Conservation (phyloP, 106 monocot species). For the Platanthera zijinensis region DNA sequence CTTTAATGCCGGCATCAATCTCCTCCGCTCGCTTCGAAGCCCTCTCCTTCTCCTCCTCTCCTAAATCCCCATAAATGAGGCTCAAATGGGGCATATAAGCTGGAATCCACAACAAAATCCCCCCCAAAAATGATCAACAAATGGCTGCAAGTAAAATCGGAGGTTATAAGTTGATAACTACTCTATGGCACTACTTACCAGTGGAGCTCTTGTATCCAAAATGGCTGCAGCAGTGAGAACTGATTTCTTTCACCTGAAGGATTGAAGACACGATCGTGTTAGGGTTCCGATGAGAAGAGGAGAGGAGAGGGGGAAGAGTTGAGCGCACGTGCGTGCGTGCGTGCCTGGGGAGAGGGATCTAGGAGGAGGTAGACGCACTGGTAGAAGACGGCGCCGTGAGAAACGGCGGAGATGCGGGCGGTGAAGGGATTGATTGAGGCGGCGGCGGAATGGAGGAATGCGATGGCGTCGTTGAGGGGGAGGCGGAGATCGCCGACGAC, state of each 20-base stretch:
- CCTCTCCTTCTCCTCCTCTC: constrained; percentile 56
- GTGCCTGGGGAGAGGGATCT: constrained; percentile 11
- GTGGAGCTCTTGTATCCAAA: constrained; percentile 42
- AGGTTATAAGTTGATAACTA: background rate
- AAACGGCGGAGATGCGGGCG: constrained; percentile 37
- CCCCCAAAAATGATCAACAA: background rate
- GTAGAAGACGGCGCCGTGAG: constrained; percentile 71
- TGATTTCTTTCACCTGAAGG: constrained; percentile 52
- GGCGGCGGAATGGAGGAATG: constrained; percentile 41
- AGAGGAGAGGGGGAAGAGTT: background rate
- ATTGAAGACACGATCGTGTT: background rate
- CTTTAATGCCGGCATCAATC: constrained; percentile 31
- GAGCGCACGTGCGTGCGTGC: background rate
- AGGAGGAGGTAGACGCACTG: constrained; percentile 79
- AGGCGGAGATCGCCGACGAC: constrained; percentile 68
- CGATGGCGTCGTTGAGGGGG: constrained; percentile 34
- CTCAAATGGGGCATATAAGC: constrained; percentile 77
- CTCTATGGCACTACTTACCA: constrained; percentile 28
- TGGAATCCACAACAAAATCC: constrained; percentile 11
- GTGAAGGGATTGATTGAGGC: constrained; percentile 41
- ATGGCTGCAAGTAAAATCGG: background rate
- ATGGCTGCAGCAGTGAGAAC: constrained; percentile 42
- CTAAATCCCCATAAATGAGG: constrained; percentile 46
- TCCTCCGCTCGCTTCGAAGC: constrained; percentile 43
- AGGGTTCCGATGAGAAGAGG: background rate